Conservation (phyloP, 352 stramenopile species). For the Paralagenidium karlingii region DNA sequence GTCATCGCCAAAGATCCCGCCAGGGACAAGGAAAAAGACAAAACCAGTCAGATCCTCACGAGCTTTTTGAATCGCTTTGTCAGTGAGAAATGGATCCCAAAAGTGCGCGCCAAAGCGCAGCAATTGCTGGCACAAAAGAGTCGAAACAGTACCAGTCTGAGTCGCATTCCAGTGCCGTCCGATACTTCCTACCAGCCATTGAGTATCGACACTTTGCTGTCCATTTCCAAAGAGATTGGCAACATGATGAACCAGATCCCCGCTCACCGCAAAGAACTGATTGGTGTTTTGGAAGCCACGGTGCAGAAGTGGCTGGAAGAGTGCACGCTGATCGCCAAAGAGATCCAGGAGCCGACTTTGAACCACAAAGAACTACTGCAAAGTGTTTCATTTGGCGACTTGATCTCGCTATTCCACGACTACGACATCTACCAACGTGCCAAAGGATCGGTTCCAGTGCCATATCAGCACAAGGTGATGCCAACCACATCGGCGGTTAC, state of each 20-base stretch:
- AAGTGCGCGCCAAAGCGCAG: constrained; percentile 54
- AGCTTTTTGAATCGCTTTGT: constrained; percentile 40
- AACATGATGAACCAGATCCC: constrained; percentile 67
- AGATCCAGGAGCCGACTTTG: constrained; percentile 61
- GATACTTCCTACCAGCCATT: constrained; percentile 67
- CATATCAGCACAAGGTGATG: constrained; percentile 31
- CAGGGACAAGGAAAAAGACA: too few species aligned
- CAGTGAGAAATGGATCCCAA: constrained; percentile 58
- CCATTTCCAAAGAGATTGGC: constrained; percentile 45
- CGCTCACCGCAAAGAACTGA: constrained; percentile 36
- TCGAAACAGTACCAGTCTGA: background rate
- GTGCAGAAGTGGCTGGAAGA: constrained; percentile 64
- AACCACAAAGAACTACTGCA: constrained; percentile 53
- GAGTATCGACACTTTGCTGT: constrained; percentile 64
- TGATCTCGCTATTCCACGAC: constrained; percentile 44
- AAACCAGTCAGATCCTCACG: background rate
- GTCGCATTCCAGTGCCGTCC: background rate
- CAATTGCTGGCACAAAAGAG: background rate
- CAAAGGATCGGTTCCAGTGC: constrained; percentile 35
- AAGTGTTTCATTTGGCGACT: constrained; percentile 39
- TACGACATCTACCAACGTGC: constrained; percentile 52
- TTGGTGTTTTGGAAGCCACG: constrained; percentile 44
- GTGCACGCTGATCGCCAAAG: constrained; percentile 48
- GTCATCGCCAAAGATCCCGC: too few species aligned
- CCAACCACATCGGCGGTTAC: constrained; percentile 5